Conservation (phyloP, 2,329 filamentous ascomycete species). For the Fusarium kyushuense region DNA sequence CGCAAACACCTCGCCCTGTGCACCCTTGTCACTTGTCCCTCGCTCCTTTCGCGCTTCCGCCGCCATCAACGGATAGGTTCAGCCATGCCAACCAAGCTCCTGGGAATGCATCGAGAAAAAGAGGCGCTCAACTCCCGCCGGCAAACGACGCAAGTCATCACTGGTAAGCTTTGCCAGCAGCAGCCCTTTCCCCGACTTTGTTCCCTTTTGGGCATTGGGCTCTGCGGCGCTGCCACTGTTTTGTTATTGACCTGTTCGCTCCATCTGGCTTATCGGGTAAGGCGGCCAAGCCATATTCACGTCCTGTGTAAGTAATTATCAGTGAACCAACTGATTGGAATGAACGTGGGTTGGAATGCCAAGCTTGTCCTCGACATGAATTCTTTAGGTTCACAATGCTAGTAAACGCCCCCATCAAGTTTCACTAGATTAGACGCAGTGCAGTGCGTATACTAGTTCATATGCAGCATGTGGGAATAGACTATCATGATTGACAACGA, state of each 20-base stretch:
- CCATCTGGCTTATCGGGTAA: slow-evolving; percentile 40
- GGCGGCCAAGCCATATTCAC: slow-evolving; percentile 35
- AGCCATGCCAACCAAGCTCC: slow-evolving; percentile 52
- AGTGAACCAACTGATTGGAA: slow-evolving; percentile 43
- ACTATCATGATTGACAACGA: background rate
- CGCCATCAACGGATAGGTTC: slow-evolving; percentile 52
- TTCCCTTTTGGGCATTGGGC: slow-evolving; percentile 21
- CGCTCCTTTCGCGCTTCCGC: slow-evolving; percentile 45
- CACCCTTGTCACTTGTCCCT: slow-evolving; percentile 24
- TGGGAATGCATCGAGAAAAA: slow-evolving; percentile 47
- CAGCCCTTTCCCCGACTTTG: slow-evolving; percentile 27
- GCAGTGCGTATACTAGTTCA: background rate
- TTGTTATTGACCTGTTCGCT: slow-evolving; percentile 27
- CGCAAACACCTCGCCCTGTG: background rate
- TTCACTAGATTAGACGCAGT: background rate
- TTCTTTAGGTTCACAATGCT: slow-evolving; percentile 15
- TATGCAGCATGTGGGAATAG: background rate
- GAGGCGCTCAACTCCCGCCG: slow-evolving; percentile 48
- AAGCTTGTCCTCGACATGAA: slow-evolving; percentile 22
- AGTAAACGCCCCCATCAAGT: background rate
- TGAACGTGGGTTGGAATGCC: slow-evolving; percentile 40
- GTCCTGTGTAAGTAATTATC: slow-evolving; percentile 16
- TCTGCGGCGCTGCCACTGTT: slow-evolving; percentile 22
- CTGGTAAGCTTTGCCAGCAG: slow-evolving; percentile 36
- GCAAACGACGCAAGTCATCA: slow-evolving; percentile 40